Percentiles rank a stretch among this genome's conserved stretches.
Conservation (phyloP, 179 eudicot genomes). For the Vitellaria paradoxa region DNA sequence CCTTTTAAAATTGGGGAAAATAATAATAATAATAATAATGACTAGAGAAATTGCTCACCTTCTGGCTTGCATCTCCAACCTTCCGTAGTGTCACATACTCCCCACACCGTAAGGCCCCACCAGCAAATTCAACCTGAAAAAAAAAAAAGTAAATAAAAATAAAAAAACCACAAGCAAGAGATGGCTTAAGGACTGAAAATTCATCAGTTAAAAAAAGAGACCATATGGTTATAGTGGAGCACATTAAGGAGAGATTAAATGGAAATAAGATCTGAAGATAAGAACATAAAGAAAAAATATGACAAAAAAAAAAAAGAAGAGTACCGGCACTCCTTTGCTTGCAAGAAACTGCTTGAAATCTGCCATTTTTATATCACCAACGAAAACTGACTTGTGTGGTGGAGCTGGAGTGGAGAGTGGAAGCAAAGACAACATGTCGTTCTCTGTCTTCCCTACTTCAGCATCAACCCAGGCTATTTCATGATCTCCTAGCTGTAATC, state of each 20-base stretch:
- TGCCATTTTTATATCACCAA: no score
- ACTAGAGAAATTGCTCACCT: no score
- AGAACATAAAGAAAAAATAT: background rate
- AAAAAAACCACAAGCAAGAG: background rate
- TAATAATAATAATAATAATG: no score
- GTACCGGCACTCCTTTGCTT: conserved; percentile 89
- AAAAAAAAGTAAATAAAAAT: background rate
- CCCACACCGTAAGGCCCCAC: no score
- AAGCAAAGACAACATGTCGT: no score
- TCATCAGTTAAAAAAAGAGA: background rate
- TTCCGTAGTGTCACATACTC: no score
- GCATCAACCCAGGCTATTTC: conserved; percentile 97
- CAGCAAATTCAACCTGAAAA: conserved; percentile 76
- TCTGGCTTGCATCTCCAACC: no score
- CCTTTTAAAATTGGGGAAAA: no score
- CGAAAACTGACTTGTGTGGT: no score
- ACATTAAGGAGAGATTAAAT: background rate
- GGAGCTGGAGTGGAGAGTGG: no score
- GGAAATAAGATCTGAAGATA: background rate
- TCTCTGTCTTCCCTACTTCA: conserved; percentile 13
- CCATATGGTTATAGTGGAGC: background rate
- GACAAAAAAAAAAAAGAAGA: background rate
- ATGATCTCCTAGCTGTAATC: conserved; percentile 83
- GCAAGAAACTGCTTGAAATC: conserved; percentile 72
- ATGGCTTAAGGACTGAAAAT: background rate